Evolutionary conservation across 2,329 filamentous ascomycete species (phyloP).

Genomic region (Pseudofabraea citricarpa): DNA sequence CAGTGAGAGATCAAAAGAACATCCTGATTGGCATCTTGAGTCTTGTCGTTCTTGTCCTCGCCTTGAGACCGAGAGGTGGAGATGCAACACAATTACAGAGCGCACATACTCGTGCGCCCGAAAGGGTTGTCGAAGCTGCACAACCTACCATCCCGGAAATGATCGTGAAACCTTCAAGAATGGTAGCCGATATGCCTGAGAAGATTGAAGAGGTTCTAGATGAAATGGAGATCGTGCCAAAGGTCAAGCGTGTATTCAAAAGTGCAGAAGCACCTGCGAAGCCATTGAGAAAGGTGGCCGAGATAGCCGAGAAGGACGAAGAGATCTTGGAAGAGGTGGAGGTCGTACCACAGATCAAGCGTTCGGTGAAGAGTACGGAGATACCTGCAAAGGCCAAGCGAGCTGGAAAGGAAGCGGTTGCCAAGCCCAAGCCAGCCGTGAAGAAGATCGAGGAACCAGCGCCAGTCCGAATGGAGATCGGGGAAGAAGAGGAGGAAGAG

Average conservation of each 20-base stretch:
- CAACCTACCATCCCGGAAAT: not conserved
- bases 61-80: constrained; percentile 21
- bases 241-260: not conserved
- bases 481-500: not conserved
- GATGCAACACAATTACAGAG: not conserved
- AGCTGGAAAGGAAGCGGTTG: not conserved
- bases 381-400: not conserved
- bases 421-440: not conserved
- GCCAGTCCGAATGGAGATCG: too few species aligned
- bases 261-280: not conserved
- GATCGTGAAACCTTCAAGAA: not conserved
- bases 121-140: not conserved
- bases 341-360: not conserved
- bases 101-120: not conserved
- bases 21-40: constrained; percentile 51
- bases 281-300: not conserved
- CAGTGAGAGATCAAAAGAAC: constrained; percentile 55
- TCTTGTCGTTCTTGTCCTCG: constrained; percentile 47
- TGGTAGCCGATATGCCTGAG: not conserved
- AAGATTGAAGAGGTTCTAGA: not conserved
- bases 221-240: not conserved
- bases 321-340: not conserved
- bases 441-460: too few species aligned
- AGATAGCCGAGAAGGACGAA: not conserved
- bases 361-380: not conserved